A percentile compares a stretch with the other conserved stretches of the same genome.
Evolutionary conservation across 1,284 basidiomycete genomes (phyloP).

Genomic region (Sporisorium exsertum): DNA sequence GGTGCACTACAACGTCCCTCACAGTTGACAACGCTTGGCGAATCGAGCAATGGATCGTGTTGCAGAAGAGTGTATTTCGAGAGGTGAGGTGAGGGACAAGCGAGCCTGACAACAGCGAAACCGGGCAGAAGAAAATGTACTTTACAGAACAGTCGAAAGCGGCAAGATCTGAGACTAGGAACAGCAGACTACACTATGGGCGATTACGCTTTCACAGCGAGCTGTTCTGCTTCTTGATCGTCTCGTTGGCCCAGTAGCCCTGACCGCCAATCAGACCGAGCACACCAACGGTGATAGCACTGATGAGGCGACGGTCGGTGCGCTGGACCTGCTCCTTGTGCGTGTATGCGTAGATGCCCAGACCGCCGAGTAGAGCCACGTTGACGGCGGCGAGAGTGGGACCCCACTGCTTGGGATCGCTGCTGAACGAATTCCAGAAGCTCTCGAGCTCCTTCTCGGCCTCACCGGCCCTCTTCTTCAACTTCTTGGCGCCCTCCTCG

Average conservation of each 20-base stretch:
- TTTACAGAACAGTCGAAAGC: slow-evolving; percentile 14
- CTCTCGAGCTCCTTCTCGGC: slow-evolving; percentile 60
- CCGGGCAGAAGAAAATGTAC: slow-evolving; percentile 4
- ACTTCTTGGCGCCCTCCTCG: slow-evolving; percentile 55
- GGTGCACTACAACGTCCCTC: neutral
- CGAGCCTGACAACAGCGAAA: neutral
- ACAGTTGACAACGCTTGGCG: neutral
- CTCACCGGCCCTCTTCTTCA: slow-evolving; percentile 51
- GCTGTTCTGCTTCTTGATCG: slow-evolving; percentile 53
- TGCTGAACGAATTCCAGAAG: slow-evolving; percentile 59
- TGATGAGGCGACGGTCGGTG: slow-evolving; percentile 60
- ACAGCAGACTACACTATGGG: too few species aligned
- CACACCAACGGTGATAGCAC: slow-evolving; percentile 59
- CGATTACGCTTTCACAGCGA: slow-evolving; percentile 17
- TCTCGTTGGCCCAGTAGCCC: slow-evolving; percentile 56
- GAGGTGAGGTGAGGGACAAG: neutral
- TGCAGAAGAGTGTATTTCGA: slow-evolving; percentile 7
- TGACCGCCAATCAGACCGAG: slow-evolving; percentile 62
- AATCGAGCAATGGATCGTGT: neutral
- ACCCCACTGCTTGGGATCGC: slow-evolving; percentile 65
- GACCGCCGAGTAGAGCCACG: slow-evolving; percentile 61
- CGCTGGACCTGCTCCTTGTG: slow-evolving; percentile 58
- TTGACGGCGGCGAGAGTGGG: slow-evolving; percentile 65
- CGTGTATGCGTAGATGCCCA: slow-evolving; percentile 66
- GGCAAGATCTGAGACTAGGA: neutral